phyloP scores from a whole-genome alignment of 2,329 filamentous ascomycete genomes.

The Paraphoma sp. region DNA sequence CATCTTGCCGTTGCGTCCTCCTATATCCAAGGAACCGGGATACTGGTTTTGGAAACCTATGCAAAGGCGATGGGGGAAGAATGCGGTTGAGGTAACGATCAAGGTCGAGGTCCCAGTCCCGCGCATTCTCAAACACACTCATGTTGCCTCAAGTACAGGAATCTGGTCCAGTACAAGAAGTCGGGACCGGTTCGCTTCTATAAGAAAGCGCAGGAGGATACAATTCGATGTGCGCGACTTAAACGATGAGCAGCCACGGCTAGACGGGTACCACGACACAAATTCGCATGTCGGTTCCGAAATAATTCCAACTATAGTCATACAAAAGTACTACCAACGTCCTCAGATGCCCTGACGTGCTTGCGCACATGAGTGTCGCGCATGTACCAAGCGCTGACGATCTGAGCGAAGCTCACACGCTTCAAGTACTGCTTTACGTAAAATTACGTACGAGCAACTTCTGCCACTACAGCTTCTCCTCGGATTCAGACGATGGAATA shows the following conservation, averaged over 20 bases:
- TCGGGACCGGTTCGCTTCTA: background rate
- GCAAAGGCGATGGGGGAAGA: conserved; percentile 70
- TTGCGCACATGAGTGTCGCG: conserved; percentile 3
- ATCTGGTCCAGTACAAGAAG: background rate
- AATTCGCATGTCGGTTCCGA: background rate
- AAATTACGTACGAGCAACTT: conserved; percentile 36
- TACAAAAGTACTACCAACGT: background rate
- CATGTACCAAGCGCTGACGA: conserved; percentile 5
- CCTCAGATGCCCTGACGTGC: background rate
- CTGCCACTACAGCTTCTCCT: conserved; percentile 26
- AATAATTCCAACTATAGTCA: background rate
- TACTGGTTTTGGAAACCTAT: conserved; percentile 68
- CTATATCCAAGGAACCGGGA: conserved; percentile 68
- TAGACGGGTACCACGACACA: background rate
- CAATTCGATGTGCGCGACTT: background rate
- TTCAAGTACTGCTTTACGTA: conserved; percentile 23
- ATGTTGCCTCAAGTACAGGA: conserved; percentile 5
- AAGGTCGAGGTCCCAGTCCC: conserved; percentile 69
- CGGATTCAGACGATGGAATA: conserved; percentile 8
- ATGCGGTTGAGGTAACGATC: conserved; percentile 77
- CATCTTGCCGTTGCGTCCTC: conserved; percentile 44
- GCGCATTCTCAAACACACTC: conserved; percentile 17
- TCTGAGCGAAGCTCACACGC: conserved; percentile 4
- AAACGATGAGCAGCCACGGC: background rate
- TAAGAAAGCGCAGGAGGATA: background rate